A percentile compares a stretch with the other conserved stretches of the same genome.
Conservation (phyloP, 2,329 filamentous ascomycete species). For the Aspergillus piperis region DNA sequence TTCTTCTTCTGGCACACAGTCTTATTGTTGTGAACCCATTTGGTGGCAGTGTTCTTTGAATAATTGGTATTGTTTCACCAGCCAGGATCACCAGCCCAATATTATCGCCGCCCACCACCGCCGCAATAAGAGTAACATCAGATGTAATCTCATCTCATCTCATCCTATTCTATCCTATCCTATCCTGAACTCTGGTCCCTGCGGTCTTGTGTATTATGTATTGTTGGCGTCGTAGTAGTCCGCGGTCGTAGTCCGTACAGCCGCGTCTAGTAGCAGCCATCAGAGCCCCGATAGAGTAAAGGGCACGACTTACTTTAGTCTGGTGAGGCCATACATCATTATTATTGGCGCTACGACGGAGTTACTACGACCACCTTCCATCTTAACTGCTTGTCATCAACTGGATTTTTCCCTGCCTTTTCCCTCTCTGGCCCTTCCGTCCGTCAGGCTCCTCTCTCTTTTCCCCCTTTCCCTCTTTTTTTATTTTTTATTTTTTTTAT, state of each 20-base stretch:
- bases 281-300: slow-evolving; percentile 3
- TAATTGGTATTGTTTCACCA: background rate
- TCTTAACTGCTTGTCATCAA: slow-evolving; percentile 1
- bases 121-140: background rate
- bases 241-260: background rate
- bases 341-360: slow-evolving; percentile 7
- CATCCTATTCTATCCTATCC: background rate
- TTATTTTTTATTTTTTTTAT: background rate
- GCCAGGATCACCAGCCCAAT: background rate
- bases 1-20: background rate
- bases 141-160: background rate
- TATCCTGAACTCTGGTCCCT: no score
- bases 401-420: slow-evolving; percentile 5
- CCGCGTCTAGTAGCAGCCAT: slow-evolving; percentile 2
- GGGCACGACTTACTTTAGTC: background rate
- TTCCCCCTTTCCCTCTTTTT: slow-evolving; percentile 2
- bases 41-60: background rate
- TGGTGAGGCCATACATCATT: slow-evolving; percentile 7
- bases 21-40: background rate
- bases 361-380: slow-evolving; percentile 4
- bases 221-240: background rate
- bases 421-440: background rate
- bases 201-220: background rate
- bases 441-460: background rate
- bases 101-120: no score